These are phyloP conservation scores for Calocybe cyanea DNA, from an alignment of 768 basidiomycete genomes.

Conservation along the genomic window DNA sequence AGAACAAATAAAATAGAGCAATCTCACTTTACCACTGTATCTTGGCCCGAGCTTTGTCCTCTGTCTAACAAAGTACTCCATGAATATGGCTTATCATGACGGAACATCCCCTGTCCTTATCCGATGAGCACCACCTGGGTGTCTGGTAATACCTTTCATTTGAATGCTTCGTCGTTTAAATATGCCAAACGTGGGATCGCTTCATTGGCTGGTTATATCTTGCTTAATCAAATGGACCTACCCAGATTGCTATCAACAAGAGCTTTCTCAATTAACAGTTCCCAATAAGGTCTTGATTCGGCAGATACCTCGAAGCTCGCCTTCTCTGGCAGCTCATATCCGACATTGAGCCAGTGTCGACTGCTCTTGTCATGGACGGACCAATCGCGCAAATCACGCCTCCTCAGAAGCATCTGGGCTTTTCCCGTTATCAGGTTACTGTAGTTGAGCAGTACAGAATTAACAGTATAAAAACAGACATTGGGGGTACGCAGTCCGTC, in stretches of 20 bases:
- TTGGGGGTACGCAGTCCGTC: slow-evolving; percentile 1
- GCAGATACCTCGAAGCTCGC: background rate
- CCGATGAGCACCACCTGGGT: no score
- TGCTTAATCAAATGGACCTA: background rate
- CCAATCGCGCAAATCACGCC: slow-evolving; percentile 19
- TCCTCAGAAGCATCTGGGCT: no score
- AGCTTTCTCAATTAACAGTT: background rate
- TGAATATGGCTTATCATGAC: no score
- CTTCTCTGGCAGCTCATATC: background rate
- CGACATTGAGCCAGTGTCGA: background rate
- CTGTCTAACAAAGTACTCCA: no score
- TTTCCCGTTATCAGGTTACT: no score
- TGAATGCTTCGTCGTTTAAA: background rate
- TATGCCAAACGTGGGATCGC: slow-evolving; percentile 8
- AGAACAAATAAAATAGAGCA: no score
- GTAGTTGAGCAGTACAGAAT: no score
- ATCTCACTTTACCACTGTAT: no score
- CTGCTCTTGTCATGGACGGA: background rate
- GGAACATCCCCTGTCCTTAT: no score
- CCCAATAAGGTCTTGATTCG: slow-evolving; percentile 1
- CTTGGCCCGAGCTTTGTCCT: no score
- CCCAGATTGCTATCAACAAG: background rate
- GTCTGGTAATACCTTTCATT: no score
- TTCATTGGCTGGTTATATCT: slow-evolving; percentile 11
- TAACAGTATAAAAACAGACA: background rate